Base-by-base conservation (phyloP, 2,329 filamentous ascomycete genomes). In the Aspergillus hortae region DNA sequence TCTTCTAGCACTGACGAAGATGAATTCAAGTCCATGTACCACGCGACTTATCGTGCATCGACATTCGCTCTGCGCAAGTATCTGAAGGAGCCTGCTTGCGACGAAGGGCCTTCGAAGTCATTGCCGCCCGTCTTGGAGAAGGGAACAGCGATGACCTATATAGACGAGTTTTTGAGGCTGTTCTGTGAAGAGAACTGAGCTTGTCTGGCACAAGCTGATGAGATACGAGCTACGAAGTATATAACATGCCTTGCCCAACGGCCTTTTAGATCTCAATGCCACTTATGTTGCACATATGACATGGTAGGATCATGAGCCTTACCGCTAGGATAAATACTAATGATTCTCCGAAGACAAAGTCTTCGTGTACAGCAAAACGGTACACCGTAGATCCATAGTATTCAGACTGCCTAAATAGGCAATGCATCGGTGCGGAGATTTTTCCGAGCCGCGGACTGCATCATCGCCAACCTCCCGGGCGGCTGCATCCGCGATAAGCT, bases 11-110 rank as follows among this genome's bases (percentile, higher is more conserved):
- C 60, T 0, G 69, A 71, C 21, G 71, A 74, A 44, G 70, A 73
- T 38, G 71, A 73, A 11, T 75, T 74, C 49, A 74, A 73, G 45
- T 54, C 66, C 14, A 73, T 74, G 70, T 75, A 75, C 48, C 72
- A 75, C 53, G 70, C 71, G 11, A 74, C 71, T 4, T 75, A 75
- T 54, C 70, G 71, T 43, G 71, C 72, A 25, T 68, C 72, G 4
- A 69, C 65, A 6, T 75, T 74, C 64, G 72, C 72, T 17, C 56
- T 75, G n/a, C 66, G 72, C 14, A 69, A 64, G 48, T 74, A 71
- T 48, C 49, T 74, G 44, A 74, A 67, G 48, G 58, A 62, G 15
- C 33, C 52, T 4, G 46, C 44, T 15, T 36, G 38, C 7, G 27
- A 40, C 17, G 52, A 49, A 30, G 44, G 27, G 14, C 46, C 17